A percentile compares a stretch with the other conserved stretches of the same genome.
Conservation (phyloP, 805 yeast genomes). For the Candida cerambycidarum region DNA sequence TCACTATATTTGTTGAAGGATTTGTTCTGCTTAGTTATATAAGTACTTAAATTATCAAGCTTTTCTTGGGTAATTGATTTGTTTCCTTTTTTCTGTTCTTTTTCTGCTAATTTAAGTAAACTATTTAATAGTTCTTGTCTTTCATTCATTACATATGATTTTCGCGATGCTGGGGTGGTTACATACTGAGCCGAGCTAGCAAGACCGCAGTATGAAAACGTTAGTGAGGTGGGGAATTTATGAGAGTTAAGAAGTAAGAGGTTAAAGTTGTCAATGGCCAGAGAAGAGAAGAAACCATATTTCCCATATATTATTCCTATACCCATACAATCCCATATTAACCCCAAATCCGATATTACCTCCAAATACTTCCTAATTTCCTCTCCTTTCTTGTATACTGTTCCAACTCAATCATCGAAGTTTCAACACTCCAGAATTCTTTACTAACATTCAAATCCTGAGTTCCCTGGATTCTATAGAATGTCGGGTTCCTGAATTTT, state of each 20-base stretch:
- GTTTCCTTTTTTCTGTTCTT: constrained; percentile 40
- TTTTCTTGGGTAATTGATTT: constrained; percentile 37
- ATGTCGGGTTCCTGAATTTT: constrained; percentile 17
- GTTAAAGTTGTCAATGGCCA: too few species aligned
- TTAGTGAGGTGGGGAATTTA: too few species aligned
- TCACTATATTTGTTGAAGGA: constrained; percentile 12
- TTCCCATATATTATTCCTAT: too few species aligned
- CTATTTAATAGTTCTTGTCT: constrained; percentile 28
- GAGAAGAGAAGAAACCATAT: too few species aligned
- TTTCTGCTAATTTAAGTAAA: constrained; percentile 31
- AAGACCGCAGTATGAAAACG: too few species aligned
- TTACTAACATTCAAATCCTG: not conserved
- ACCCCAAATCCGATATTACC: not conserved
- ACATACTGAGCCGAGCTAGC: too few species aligned
- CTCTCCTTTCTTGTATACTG: constrained; percentile 24
- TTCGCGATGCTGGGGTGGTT: constrained; percentile 2
- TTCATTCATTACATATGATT: constrained; percentile 11
- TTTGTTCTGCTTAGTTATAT: constrained; percentile 20
- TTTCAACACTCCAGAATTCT: constrained; percentile 28
- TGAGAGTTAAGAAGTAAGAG: not conserved
- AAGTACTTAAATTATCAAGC: constrained; percentile 28
- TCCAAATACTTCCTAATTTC: constrained; percentile 14
- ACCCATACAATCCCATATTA: too few species aligned
- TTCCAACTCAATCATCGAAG: constrained; percentile 27
- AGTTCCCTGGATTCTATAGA: constrained; percentile 7